Percentiles rank a stretch among this genome's conserved stretches.
Conservation (phyloP, 2,329 filamentous ascomycete species). For the Penicillium sp. region DNA sequence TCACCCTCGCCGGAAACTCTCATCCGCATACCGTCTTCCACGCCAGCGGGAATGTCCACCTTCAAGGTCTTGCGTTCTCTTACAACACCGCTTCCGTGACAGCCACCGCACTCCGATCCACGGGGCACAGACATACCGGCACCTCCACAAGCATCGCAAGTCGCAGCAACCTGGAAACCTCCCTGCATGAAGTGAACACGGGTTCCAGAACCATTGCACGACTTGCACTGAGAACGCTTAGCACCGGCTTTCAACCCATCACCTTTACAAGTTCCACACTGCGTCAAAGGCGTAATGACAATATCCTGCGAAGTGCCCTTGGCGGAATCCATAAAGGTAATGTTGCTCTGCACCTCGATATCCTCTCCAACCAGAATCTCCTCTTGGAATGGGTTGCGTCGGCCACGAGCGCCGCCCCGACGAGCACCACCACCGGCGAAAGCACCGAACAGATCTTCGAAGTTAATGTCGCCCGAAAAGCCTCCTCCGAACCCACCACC, state of each 20-base stretch:
- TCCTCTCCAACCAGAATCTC: conserved; percentile 87
- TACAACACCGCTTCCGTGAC: conserved; percentile 79
- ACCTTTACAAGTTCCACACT: conserved; percentile 80
- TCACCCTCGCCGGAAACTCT: conserved; percentile 85
- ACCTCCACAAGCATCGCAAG: conserved; percentile 79
- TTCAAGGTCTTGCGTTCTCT: conserved; percentile 80
- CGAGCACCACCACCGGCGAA: conserved; percentile 67
- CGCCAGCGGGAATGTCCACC: conserved; percentile 90
- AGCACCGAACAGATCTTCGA: conserved; percentile 91
- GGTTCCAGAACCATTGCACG: conserved; percentile 83
- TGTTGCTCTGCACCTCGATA: conserved; percentile 89
- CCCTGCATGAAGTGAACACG: conserved; percentile 86
- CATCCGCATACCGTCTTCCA: conserved; percentile 94
- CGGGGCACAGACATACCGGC: conserved; percentile 73
- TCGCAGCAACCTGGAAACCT: conserved; percentile 94
- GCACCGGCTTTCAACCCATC: conserved; percentile 81
- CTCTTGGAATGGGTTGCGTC: conserved; percentile 74
- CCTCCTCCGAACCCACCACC: conserved; percentile 55
- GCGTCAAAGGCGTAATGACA: conserved; percentile 74
- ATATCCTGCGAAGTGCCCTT: conserved; percentile 91
- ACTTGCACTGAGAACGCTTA: conserved; percentile 70
- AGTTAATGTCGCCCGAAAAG: conserved; percentile 84
- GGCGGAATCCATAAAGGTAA: conserved; percentile 94
- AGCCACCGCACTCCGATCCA: conserved; percentile 77
- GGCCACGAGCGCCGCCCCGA: conserved; percentile 53